Percentiles rank a stretch among this genome's conserved stretches.
phyloP scores from a whole-genome alignment of 768 basidiomycete genomes.

The Suillus sp. region DNA sequence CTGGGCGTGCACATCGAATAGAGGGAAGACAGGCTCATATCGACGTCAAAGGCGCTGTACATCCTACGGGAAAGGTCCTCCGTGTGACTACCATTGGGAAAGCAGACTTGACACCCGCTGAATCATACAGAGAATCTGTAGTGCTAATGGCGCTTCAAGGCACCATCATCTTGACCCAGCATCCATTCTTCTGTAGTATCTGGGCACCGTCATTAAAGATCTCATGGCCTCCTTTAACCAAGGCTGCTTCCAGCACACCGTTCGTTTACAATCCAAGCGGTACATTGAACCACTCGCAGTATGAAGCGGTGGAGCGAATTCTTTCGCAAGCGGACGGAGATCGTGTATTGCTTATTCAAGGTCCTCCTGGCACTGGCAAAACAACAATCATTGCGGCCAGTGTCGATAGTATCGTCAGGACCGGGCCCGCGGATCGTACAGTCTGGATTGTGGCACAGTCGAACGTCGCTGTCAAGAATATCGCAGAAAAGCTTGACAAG shows the following conservation, averaged over 20 bases:
- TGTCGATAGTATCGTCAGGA: constrained; percentile 26
- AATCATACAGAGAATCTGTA: constrained; percentile 32
- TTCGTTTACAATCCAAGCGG: constrained; percentile 6
- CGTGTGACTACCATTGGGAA: constrained; percentile 54
- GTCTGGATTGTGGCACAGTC: constrained; percentile 50
- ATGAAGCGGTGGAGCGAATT: constrained; percentile 30
- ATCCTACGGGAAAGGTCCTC: constrained; percentile 16
- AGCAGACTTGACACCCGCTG: constrained; percentile 57
- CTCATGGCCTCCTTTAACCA: constrained; percentile 19
- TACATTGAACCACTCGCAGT: constrained; percentile 32
- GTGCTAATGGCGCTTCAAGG: constrained; percentile 28
- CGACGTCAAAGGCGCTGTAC: constrained; percentile 25
- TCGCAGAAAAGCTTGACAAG: constrained; percentile 45
- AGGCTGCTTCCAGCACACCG: not conserved
- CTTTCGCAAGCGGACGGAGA: constrained; percentile 26
- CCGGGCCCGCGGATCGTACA: constrained; percentile 14
- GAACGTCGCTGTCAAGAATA: constrained; percentile 55
- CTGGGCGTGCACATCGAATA: constrained; percentile 26
- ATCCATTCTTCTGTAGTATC: constrained; percentile 31
- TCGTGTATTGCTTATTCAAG: constrained; percentile 33
- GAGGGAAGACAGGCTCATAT: constrained; percentile 43
- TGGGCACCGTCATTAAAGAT: constrained; percentile 28
- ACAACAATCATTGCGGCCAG: constrained; percentile 44
- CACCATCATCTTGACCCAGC: constrained; percentile 17
- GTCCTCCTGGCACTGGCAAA: constrained; percentile 48